Base-by-base conservation (phyloP, 78 protist genomes). In the Polysphondylium violaceum region DNA sequence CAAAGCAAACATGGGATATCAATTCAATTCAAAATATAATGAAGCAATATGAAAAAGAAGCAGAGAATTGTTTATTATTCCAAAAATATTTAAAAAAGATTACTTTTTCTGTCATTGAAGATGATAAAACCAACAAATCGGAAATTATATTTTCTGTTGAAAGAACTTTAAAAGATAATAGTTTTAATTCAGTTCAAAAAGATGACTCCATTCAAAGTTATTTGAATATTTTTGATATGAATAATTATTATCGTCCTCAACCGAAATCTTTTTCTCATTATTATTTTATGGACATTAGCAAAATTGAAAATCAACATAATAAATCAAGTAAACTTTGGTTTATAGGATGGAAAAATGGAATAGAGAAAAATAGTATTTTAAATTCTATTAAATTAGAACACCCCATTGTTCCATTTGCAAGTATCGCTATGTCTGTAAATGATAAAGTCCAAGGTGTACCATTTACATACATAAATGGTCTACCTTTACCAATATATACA, bases 1-100 rank as follows among this genome's bases (percentile, higher is more conserved):
- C 6, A n/a, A n/a, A n/a, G n/a, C n/a, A n/a, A n/a, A n/a, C n/a
- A n/a, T 73, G 79, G 79, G 55, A 3, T 3, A 27, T 73, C 1
- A n/a, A 53, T 12, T 11, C 1, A 31, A 31, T 51, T 1, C 3
- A 2, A 3, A 27, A 6, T 4, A 1, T 8, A 35, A 19, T 73
- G 2, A 8, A 73, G 3, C 31, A 8, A 7, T 73, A 17, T 35
- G 2, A 56, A 31, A 9, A 12, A 3, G 33, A 0, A 1, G 79
- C 65, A 31, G 79, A 73, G 23, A 25, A 73, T 35, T 73, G 79
- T 36, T 17, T 73, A 17, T 11, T 73, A 1, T 73, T 73, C 23
- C 79, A 56, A 36, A 25, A 29, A 7, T 7, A 50, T 36, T n/a
- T 73, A 1, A 53, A 53, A 7, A 51, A 35, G 53, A 55, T 73